Base-by-base conservation (phyloP, 129 eudicot genomes). In the Chrysanthemum makinoi region DNA sequence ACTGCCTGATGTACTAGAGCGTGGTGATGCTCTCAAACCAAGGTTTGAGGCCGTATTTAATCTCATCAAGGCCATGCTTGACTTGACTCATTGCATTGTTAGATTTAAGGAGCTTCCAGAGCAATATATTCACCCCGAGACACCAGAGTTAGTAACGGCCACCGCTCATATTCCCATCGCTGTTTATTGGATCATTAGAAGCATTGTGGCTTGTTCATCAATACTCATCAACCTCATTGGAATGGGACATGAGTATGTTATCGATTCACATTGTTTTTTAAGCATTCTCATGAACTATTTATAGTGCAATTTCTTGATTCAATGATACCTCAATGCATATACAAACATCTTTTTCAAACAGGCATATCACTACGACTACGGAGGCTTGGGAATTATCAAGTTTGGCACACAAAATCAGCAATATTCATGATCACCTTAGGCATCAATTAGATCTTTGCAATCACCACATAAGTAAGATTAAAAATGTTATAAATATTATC, bases 341-440 rank as follows among this genome's bases (percentile, higher is more conserved):
- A 28, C 33, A 30, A 30, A 30, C 35, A 30, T 30, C 4, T 30
- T 5, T 62, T 33, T 26, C 9, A 17, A 72, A 63, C 26, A 86
- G 96, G 80, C 86, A 84, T 49, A 26, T 86, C 68, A 74, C 88
- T n/a, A 80, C 93, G 1, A 83, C 93, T 17, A 74, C 89, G 0
- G 90, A 89, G 79, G 83, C 91, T 15, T 86, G 93, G 96, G 96
- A 89, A 79, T 67, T 89, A 50, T 82, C 88, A 5, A 89, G 93
- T 74, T 82, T 89, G 80, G 86, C 88, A 20, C 90, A 89, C 78
- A 89, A 89, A 76, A 85, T 89, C 65, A 82, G 79, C 70, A 87
- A 79, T 75, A 89, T 84, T 44, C 85, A 80, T 63, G 79, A 71
- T 55, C 96, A 86, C 69, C 83, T 89, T 7, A 72, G 30, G 57